Percentiles rank a stretch among this genome's conserved stretches.
Evolutionary conservation across 768 basidiomycete species (phyloP).

Genomic region (Lentinus brumalis): DNA sequence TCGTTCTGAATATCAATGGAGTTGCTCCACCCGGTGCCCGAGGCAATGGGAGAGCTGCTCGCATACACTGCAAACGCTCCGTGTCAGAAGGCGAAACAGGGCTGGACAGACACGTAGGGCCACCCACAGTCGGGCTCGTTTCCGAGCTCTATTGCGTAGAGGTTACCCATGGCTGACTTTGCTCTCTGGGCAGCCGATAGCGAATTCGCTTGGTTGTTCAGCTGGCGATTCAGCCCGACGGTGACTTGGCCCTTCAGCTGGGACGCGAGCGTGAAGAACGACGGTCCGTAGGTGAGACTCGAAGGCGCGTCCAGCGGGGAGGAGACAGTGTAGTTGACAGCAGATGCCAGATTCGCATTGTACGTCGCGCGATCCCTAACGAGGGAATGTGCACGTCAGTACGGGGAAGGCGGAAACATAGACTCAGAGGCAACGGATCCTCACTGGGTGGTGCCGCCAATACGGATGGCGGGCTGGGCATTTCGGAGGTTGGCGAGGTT

Average conservation of each 20-base stretch:
- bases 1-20: slow-evolving; percentile 35
- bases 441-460: slow-evolving; percentile 43
- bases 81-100: neutral
- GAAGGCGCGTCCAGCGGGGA: slow-evolving; percentile 37
- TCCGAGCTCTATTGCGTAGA: slow-evolving; percentile 40
- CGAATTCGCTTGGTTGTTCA: slow-evolving; percentile 39
- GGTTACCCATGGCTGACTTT: slow-evolving; percentile 34
- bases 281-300: slow-evolving; percentile 34
- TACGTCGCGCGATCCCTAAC: slow-evolving; percentile 43
- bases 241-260: slow-evolving; percentile 37
- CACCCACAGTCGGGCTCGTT: slow-evolving; percentile 41
- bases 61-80: slow-evolving; percentile 29
- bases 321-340: slow-evolving; percentile 41
- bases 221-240: slow-evolving; percentile 40
- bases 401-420: neutral
- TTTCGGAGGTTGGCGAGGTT: slow-evolving; percentile 36
- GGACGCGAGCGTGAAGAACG: slow-evolving; percentile 34
- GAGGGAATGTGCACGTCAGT: neutral
- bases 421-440: slow-evolving; percentile 6
- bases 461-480: slow-evolving; percentile 36
- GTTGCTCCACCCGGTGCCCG: slow-evolving; percentile 36
- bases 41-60: slow-evolving; percentile 34
- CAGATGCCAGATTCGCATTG: slow-evolving; percentile 30
- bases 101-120: neutral
- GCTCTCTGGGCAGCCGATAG: slow-evolving; percentile 35